phyloP scores from a whole-genome alignment of 345 rosid species.

The Sisymbrium irio region DNA sequence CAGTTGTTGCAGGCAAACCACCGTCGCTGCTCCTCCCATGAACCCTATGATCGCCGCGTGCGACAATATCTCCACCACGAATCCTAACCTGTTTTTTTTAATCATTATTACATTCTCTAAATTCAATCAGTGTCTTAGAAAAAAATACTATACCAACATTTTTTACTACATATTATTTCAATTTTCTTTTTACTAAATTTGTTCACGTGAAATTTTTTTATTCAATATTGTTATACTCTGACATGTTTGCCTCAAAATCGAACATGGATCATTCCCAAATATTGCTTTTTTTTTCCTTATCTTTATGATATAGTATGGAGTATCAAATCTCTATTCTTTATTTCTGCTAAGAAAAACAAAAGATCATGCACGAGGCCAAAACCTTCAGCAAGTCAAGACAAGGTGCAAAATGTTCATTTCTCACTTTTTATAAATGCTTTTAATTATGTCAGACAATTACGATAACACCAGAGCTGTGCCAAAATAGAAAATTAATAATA shows the following conservation, averaged over 20 bases:
- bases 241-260: constrained; percentile 9
- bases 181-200: background rate
- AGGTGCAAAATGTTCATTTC: background rate
- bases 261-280: constrained; percentile 9
- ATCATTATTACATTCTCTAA: background rate
- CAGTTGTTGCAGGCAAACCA: constrained; percentile 78
- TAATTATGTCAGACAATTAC: background rate
- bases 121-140: background rate
- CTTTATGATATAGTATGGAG: background rate
- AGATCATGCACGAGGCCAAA: constrained; percentile 1
- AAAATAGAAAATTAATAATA: background rate
- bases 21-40: constrained; percentile 97
- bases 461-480: background rate
- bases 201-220: background rate
- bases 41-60: constrained; percentile 93
- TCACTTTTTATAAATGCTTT: background rate
- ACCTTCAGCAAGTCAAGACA: background rate
- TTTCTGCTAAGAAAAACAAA: background rate
- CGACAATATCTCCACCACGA: constrained; percentile 86
- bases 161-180: background rate
- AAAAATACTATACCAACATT: background rate
- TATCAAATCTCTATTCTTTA: background rate
- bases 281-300: background rate
- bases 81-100: constrained; percentile 67
- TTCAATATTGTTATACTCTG: background rate